Evolutionary conservation across 139 green algal species (phyloP).

Genomic region (Spirogloea muscicola): DNA sequence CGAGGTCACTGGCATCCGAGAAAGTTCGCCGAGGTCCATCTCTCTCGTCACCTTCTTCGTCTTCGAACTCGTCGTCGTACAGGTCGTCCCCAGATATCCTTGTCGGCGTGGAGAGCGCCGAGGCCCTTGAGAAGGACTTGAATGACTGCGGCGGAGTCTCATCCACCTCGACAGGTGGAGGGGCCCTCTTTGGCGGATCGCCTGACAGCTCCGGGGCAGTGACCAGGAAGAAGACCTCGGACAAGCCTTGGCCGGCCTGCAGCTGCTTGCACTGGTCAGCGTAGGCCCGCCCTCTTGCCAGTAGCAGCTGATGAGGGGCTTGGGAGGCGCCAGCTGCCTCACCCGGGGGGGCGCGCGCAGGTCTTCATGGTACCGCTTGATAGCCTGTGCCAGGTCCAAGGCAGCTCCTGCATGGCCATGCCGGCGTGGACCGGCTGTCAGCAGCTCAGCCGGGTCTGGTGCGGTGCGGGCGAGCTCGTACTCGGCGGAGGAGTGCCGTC

Average conservation of each 20-base stretch:
- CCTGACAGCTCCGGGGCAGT: too few species aligned
- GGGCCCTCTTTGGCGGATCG: too few species aligned
- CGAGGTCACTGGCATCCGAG: not conserved
- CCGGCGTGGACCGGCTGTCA: not conserved
- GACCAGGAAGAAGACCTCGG: constrained; percentile 1
- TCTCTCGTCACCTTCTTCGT: too few species aligned
- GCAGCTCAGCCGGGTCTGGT: not conserved
- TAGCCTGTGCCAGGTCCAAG: constrained; percentile 2
- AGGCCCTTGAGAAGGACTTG: too few species aligned
- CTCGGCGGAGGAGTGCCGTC: not conserved
- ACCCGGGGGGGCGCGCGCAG: not conserved
- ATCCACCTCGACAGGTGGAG: too few species aligned
- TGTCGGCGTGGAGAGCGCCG: too few species aligned
- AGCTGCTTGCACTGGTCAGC: not conserved
- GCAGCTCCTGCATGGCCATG: not conserved
- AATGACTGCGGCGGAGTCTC: too few species aligned
- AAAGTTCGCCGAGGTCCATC: too few species aligned
- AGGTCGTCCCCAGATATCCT: too few species aligned
- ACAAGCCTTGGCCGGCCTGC: not conserved
- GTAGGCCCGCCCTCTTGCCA: not conserved
- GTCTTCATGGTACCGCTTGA: not conserved
- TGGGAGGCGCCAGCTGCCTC: not conserved
- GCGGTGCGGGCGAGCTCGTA: not conserved
- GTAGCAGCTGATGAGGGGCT: not conserved
- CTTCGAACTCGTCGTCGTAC: too few species aligned